These are phyloP conservation scores for Acorus gramineus DNA, from an alignment of 106 monocot genomes.

Conservation along the genomic window DNA sequence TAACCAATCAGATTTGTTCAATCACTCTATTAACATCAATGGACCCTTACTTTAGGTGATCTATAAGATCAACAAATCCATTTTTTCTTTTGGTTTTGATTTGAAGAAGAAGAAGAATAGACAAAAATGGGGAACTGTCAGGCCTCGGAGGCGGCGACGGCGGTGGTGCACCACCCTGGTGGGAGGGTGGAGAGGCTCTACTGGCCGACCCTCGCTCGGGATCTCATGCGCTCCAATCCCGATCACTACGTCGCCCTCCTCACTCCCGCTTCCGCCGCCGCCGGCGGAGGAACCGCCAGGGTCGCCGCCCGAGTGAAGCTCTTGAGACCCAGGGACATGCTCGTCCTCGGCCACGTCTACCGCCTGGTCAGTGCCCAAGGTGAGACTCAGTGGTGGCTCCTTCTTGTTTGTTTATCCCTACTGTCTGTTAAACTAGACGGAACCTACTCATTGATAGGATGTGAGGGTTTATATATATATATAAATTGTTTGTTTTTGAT, in stretches of 20 bases:
- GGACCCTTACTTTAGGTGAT: too few species aligned
- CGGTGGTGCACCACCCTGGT: constrained; percentile 17
- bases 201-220: constrained; percentile 20
- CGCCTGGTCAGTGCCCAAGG: constrained; percentile 35
- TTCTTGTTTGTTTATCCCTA: background rate
- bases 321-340: constrained; percentile 25
- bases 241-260: constrained; percentile 25
- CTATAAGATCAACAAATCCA: too few species aligned
- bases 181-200: constrained; percentile 21
- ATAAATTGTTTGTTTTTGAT: too few species aligned
- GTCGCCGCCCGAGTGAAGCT: constrained; percentile 11
- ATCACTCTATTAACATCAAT: too few species aligned
- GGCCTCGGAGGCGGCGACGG: constrained; percentile 22
- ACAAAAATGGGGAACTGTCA: constrained; percentile 28
- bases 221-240: constrained; percentile 13
- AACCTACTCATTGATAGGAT: too few species aligned
- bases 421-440: too few species aligned
- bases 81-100: too few species aligned
- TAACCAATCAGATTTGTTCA: too few species aligned
- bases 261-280: background rate
- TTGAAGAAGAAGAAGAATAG: too few species aligned
- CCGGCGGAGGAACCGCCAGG: background rate
- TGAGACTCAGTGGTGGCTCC: background rate
- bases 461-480: too few species aligned
- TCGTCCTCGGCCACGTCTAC: constrained; percentile 30